These are phyloP conservation scores for Pontederia paniculata DNA, from an alignment of 176 grass and related monocot species.

Conservation along the genomic window DNA sequence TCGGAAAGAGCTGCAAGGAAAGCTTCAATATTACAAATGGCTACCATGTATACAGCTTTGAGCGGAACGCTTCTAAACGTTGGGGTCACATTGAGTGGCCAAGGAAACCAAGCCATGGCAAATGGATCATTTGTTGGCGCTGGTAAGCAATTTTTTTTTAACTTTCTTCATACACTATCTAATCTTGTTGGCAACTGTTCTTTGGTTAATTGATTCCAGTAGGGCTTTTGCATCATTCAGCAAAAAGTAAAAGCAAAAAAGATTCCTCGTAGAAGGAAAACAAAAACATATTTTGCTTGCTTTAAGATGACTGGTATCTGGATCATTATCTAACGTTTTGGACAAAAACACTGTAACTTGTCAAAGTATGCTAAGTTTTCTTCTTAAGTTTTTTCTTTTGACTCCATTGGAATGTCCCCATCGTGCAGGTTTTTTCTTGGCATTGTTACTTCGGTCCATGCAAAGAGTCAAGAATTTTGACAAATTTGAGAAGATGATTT, in stretches of 20 bases:
- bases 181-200: too few species aligned
- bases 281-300: neutral
- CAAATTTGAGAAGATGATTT: conserved; percentile 85
- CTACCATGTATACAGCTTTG: conserved; percentile 69
- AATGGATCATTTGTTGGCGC: conserved; percentile 63
- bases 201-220: too few species aligned
- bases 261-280: neutral
- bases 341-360: too few species aligned
- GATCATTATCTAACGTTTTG: neutral
- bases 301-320: neutral
- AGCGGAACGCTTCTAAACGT: conserved; percentile 81
- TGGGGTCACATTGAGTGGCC: conserved; percentile 56
- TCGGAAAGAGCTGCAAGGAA: conserved; percentile 76
- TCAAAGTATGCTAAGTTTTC: neutral
- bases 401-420: conserved; percentile 11
- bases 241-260: too few species aligned
- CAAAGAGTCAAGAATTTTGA: conserved; percentile 73
- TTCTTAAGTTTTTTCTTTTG: conserved; percentile 16
- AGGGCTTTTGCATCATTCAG: too few species aligned
- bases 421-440: conserved; percentile 60
- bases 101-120: conserved; percentile 60
- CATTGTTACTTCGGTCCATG: conserved; percentile 53
- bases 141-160: conserved; percentile 28
- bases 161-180: neutral
- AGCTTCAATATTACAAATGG: conserved; percentile 83